Evolutionary conservation across 352 stramenopile genomes (phyloP), one percentile per base, ranked within the genome.

Genomic region (Phytopythium cucurbitacearum): DNA sequence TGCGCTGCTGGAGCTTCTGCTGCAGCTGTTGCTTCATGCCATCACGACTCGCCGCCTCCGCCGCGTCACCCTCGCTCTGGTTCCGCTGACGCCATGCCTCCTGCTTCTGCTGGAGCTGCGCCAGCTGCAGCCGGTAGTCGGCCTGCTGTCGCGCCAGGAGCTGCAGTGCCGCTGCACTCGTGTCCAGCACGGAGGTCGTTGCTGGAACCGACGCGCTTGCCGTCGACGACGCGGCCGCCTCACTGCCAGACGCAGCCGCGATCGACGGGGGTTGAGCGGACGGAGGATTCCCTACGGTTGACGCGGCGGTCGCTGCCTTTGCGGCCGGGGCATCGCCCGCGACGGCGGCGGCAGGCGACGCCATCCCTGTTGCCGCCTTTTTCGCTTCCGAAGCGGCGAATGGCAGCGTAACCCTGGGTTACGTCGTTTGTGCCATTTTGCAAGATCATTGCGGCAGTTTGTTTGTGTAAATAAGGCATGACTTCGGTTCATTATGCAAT

Each of bases 111-210:
- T 64, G 60, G 47, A 41, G 37, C 53, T 49, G 61, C 60, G 62
- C 54, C 51, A 78, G 62, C 55, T 56, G 67, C 48, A 48, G 54
- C 36, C 67, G 65, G 49, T 81, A 76, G 51, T 69, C 68, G 44
- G 61, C 60, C 42, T 81, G 65, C 48, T 78, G 68, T 39, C 58
- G 60, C 34, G 66, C 57, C 45, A 80, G 49, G 47, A 68, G 52
- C 35, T 62, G 64, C 16, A 62, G 67, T 42, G 65, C 50, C 37
- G 55, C 48, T 28, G 51, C 28, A 52, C 41, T 60, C 37, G 38
- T 50, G 45, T 45, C 37, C 37, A 53, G 37, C 48, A 28, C 21
- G 21, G 54, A 37, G 32, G 46, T 10, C 5, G 42, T 16, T n/a
- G 54, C 39, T 35, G 49, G 16, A 28, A 39, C 33, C 16, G 43